phyloP scores from a whole-genome alignment of 2,329 filamentous ascomycete genomes.

The Chrysosporium keratinophilum region DNA sequence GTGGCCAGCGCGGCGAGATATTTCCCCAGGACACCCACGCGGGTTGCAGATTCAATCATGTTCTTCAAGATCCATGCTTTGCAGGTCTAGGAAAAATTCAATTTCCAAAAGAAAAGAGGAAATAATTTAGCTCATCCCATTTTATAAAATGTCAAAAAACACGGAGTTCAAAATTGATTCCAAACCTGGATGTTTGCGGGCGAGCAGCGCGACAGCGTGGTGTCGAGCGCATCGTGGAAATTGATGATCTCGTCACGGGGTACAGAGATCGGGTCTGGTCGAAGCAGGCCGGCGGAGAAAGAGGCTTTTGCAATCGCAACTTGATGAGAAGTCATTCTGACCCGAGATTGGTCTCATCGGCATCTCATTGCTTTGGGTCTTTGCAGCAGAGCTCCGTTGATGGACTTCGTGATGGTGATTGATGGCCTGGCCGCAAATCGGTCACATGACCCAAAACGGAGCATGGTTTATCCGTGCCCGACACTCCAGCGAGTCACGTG shows the following conservation, averaged over 20 bases:
- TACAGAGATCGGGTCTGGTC: constrained; percentile 58
- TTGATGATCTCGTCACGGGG: constrained; percentile 58
- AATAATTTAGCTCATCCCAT: constrained; percentile 28
- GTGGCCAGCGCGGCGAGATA: constrained; percentile 61
- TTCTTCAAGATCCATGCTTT: constrained; percentile 74
- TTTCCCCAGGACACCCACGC: constrained; percentile 60
- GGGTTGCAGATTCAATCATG: constrained; percentile 56
- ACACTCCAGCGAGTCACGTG: too few species aligned
- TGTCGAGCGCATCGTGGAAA: constrained; percentile 57
- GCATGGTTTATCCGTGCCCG: too few species aligned
- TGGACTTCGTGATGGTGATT: too few species aligned
- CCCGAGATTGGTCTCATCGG: background rate
- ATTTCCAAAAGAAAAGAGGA: constrained; percentile 13
- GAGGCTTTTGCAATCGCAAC: constrained; percentile 68
- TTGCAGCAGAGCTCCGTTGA: too few species aligned
- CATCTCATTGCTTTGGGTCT: background rate
- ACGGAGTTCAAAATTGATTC: constrained; percentile 25
- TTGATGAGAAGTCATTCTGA: constrained; percentile 55
- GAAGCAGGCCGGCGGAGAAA: constrained; percentile 62
- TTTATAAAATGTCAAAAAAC: constrained; percentile 19
- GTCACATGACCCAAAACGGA: too few species aligned
- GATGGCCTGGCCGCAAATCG: too few species aligned
- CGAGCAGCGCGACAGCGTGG: constrained; percentile 60
- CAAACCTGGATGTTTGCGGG: constrained; percentile 82
- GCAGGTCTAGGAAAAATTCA: constrained; percentile 54